Evolutionary conservation across 2,329 filamentous ascomycete genomes (phyloP), one percentile per base, ranked within the genome.

Genomic region (Ceratocystis cubensis): DNA sequence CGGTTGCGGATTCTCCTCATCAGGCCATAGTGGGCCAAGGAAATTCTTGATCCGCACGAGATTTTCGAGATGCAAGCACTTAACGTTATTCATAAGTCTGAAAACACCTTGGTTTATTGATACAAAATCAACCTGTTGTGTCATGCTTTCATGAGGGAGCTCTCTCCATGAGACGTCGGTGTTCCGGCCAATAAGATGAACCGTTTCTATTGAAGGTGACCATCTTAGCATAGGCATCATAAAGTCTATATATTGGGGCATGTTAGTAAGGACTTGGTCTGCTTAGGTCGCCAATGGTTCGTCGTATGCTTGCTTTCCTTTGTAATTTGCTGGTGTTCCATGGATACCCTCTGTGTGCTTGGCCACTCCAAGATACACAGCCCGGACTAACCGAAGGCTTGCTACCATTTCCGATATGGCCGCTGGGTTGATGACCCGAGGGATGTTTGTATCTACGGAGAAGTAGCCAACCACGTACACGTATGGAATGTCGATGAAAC

Each of bases 401-500:
- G 70, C 61, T 5, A 71, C 65, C 50, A 71, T 71, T 45, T 71
- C 70, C 30, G 69, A 68, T 41, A 69, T 67, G 15, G 70, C 70
- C 22, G 68, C 65, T 5, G 70, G 70, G 65, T 71, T 69, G 25
- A 71, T 48, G 10, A 69, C 65, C 4, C 70, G 69, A 17, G 69
- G 68, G 5, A 69, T 68, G 28, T 68, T 61, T 10, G 64, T 63
- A 48, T 69, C 69, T 7, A 68, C 66, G 5, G 59, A 41, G 65
- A 71, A 71, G 13, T 67, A 70, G 15, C 65, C 65, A 53, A 71
- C 69, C 6, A 68, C 70, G 30, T 67, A 64, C 13, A 71, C 70
- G 84, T 50, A 22, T 0, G 85, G 88, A 66, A 82, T 84, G 70
- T 89, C 77, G 48, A 77, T 17, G 46, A 20, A 44, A 17, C 62